These are phyloP conservation scores for Spathaspora hagerdaliae DNA, from an alignment of 805 yeast genomes.

Conservation along the genomic window DNA sequence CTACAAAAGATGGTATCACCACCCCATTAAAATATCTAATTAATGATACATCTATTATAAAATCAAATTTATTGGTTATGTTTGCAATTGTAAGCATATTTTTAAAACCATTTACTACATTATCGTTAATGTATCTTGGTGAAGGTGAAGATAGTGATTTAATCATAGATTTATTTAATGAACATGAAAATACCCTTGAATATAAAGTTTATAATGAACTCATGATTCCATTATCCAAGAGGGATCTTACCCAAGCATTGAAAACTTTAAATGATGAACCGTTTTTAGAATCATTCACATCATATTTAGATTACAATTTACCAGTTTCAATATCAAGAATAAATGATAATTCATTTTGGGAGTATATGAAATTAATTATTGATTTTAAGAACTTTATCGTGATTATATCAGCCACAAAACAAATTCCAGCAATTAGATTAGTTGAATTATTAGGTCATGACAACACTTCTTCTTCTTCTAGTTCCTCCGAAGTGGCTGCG, in stretches of 20 bases:
- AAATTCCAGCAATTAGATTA: constrained; percentile 19
- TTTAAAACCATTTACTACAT: constrained; percentile 25
- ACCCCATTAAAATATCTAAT: not conserved
- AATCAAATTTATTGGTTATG: constrained; percentile 19
- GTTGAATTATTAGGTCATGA: constrained; percentile 24
- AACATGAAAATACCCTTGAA: constrained; percentile 12
- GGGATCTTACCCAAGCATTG: constrained; percentile 16
- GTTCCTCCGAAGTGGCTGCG: not conserved
- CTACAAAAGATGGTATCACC: no score
- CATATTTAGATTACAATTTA: constrained; percentile 13
- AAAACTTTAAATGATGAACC: constrained; percentile 1
- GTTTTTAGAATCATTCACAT: constrained; percentile 4
- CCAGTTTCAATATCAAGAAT: constrained; percentile 9
- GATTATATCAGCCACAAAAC: constrained; percentile 21
- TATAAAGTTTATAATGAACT: constrained; percentile 13
- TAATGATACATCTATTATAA: constrained; percentile 4
- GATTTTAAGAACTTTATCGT: constrained; percentile 29
- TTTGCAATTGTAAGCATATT: constrained; percentile 22
- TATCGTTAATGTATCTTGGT: constrained; percentile 19
- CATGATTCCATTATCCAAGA: constrained; percentile 18
- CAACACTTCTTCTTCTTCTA: no score
- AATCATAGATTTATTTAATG: constrained; percentile 16
- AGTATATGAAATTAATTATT: constrained; percentile 20
- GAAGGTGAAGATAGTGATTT: constrained; percentile 11
- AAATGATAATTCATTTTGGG: constrained; percentile 11